Evolutionary conservation across 306 rosid species (phyloP), one percentile per base, ranked within the genome.

Genomic region (Morella rubra): DNA sequence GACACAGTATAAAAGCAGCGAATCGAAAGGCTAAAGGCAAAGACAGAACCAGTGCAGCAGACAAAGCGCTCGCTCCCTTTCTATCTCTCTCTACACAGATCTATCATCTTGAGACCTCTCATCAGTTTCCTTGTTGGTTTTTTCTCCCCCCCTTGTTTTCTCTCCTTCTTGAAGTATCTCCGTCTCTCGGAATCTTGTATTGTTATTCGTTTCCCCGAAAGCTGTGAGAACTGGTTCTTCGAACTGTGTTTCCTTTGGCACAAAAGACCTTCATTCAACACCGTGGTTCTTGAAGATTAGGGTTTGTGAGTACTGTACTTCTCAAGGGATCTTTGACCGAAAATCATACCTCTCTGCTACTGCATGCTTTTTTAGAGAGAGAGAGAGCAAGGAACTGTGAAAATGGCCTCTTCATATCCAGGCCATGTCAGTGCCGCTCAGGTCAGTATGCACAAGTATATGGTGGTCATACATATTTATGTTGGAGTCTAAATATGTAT

Each of bases 391-490:
- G 56, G 42, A 44, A 61, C 64, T 56, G 77, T 71, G 66, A 80
- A 66, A n/a, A 91, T 91, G 97, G 87, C 92, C 52, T 79, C 89
- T 54, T 83, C 94, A 14, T 86, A 81, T 76, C 83, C 83, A 0
- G 88, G 89, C 42, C 75, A 87, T 70, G 91, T 85, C 75, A 80
- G 82, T 83, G 96, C 94, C 73, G 80, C 85, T 20, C 95, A 93
- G 98, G 96, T 93, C 2, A 5, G 14, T 69, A 44, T 18, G 1
- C 44, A 5, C 41, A 27, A 4, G 10, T 18, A 16, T 13, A 0
- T 65, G 1, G 15, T 0, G 37, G 37, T 32, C 60, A 7, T 24
- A 4, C 6, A 4, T 81, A 3, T 44, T 0, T 56, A 52, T 66
- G 0, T 5, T 8, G 51, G 10, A 32, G n/a, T 24, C 10, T 73